These are phyloP conservation scores for Kodamaea anthophila DNA, from an alignment of 1,139 yeast species.

Conservation along the genomic window DNA sequence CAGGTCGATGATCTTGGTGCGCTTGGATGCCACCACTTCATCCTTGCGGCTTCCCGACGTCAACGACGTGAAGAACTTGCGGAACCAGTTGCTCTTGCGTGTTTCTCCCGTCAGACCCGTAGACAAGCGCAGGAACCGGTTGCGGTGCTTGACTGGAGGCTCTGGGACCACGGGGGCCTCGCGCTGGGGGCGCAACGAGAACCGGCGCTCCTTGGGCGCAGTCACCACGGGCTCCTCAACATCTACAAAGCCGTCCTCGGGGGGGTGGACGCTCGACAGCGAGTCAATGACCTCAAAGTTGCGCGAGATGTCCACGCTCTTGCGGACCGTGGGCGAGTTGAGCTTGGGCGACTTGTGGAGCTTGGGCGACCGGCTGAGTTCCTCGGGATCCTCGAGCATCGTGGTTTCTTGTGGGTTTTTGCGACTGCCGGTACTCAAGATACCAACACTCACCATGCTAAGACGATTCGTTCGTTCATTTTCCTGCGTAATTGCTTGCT, in stretches of 20 bases:
- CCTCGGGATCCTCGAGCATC: neutral
- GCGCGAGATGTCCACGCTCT: slow-evolving; percentile 3
- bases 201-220: slow-evolving; percentile 25
- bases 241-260: slow-evolving; percentile 8
- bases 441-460: too few relatives aligned
- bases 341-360: neutral
- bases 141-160: neutral
- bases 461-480: neutral
- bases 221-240: slow-evolving; percentile 12
- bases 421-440: too few relatives aligned
- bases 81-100: slow-evolving; percentile 29
- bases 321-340: neutral
- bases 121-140: slow-evolving; percentile 14
- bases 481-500: neutral
- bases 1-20: slow-evolving; percentile 32
- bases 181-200: slow-evolving; percentile 39
- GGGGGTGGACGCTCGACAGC: slow-evolving; percentile 5
- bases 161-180: slow-evolving; percentile 30
- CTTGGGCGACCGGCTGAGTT: neutral
- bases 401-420: too few relatives aligned
- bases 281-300: slow-evolving; percentile 14
- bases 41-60: slow-evolving; percentile 9
- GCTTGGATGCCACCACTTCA: slow-evolving; percentile 11
- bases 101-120: slow-evolving; percentile 9
- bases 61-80: slow-evolving; percentile 25